Conservation (phyloP, 176 grass and related monocot genomes). For the Phoenix roebelenii region DNA sequence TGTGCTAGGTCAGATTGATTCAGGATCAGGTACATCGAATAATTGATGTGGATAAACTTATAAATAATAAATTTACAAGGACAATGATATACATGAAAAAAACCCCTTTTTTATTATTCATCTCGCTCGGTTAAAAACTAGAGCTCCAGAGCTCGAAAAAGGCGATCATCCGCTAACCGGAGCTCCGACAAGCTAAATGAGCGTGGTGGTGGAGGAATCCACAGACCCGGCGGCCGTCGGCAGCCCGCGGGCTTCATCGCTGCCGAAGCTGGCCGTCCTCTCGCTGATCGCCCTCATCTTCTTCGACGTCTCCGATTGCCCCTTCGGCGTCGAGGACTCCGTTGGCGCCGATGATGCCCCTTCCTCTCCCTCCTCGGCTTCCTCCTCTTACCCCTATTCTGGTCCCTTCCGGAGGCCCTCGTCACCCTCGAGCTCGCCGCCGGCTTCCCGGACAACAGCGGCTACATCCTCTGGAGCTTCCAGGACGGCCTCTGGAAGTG, state of each 20-base stretch:
- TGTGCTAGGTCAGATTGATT: no score
- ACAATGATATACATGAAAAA: no score
- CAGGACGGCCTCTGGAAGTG: conserved; percentile 90
- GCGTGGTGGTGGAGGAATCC: no score
- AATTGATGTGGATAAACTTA: no score
- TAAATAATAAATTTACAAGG: no score
- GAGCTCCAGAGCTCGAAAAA: no score
- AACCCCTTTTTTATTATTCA: no score
- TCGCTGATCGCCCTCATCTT: conserved; percentile 89
- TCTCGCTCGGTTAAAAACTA: no score
- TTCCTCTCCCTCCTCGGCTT: conserved; percentile 77
- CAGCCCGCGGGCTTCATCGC: not conserved
- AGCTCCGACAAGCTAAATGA: no score
- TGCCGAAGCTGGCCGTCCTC: conserved; percentile 49
- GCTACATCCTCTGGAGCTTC: conserved; percentile 90
- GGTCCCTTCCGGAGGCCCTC: conserved; percentile 81
- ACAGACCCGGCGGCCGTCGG: conserved; percentile 13
- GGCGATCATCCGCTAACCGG: no score
- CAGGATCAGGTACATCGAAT: no score
- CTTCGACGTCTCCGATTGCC: conserved; percentile 86
- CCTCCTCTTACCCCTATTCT: conserved; percentile 48
- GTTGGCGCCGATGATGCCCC: conserved; percentile 58
- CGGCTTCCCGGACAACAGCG: conserved; percentile 67
- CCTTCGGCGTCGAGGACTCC: conserved; percentile 95
- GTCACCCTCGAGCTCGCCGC: conserved; percentile 79